phyloP scores from a whole-genome alignment of 83 land plant species.

The Thuja plicata region DNA sequence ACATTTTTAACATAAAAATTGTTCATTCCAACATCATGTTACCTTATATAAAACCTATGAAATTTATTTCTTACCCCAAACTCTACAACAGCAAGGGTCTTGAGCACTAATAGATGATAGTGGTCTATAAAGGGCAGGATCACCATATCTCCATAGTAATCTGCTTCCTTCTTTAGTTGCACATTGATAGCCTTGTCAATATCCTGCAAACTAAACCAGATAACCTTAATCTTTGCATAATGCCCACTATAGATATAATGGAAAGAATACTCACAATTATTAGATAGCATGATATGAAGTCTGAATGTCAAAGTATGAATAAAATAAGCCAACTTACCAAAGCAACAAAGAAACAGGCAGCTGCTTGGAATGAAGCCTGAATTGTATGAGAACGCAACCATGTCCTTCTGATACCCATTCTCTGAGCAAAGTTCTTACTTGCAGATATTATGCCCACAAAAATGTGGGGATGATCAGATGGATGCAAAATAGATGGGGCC shows the following conservation, averaged over 20 bases:
- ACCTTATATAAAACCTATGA: no score
- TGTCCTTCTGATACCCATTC: slow-evolving; percentile 35
- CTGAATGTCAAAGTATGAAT: neutral
- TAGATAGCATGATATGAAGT: no score
- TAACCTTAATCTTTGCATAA: no score
- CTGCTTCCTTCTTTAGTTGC: slow-evolving; percentile 39
- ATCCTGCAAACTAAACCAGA: slow-evolving; percentile 15
- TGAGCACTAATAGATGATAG: slow-evolving; percentile 32
- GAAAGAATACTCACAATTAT: no score
- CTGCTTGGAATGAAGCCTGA: slow-evolving; percentile 16
- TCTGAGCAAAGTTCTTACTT: slow-evolving; percentile 23
- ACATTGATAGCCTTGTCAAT: slow-evolving; percentile 20
- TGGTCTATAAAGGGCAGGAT: slow-evolving; percentile 38
- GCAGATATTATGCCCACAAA: slow-evolving; percentile 33
- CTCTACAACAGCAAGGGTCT: slow-evolving; percentile 37
- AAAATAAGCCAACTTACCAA: slow-evolving; percentile 19
- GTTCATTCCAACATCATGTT: no score
- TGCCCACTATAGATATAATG: neutral
- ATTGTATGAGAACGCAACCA: slow-evolving; percentile 26
- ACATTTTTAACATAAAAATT: no score
- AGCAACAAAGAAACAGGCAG: slow-evolving; percentile 36
- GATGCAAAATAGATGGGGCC: neutral
- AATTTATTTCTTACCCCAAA: slow-evolving; percentile 24
- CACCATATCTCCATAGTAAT: slow-evolving; percentile 37
- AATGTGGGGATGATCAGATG: slow-evolving; percentile 1